Base-by-base conservation (phyloP, 352 stramenopile genomes). In the Pythium chondricola region DNA sequence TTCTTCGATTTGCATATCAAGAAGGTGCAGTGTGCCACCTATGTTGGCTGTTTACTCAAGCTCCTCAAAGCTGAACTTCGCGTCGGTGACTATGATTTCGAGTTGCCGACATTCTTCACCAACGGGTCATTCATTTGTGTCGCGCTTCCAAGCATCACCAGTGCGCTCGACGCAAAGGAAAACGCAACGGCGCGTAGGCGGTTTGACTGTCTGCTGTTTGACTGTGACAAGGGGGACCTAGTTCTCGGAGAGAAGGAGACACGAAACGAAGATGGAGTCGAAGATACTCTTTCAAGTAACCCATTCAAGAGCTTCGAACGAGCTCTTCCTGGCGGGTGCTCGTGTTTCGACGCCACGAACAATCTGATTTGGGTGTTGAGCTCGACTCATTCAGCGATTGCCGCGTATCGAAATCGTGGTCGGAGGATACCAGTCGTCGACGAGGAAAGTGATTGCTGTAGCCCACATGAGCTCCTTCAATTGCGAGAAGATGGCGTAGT, bases 181-280 rank as follows among this genome's bases (percentile, higher is more conserved):
- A 46, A 52, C 2, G 39, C 43, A n/a, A 20, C 42, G 7, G 35
- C 20, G 18, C n/a, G 20, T 10, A 37, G 4, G 9, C 25, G 26
- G 17, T 71, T 52, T 14, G 69, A 85, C 37, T 70, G 69, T 31
- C 39, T 78, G 11, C 32, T 82, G 27, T 72, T 85, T 33, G 66
- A 83, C 40, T 74, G 71, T 43, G 71, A 84, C 47, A 68, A 37
- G 9, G 71, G 69, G 13, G 26, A 46, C 4, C 55, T 54, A 26
- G 14, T 60, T 11, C 38, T 35, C 5, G 17, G 17, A 11, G 48
- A 36, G 8, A n/a, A 33, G 8, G 9, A 40, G 35, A 18, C 9
- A 42, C 36, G 26, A n/a, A n/a, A 39, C 17, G 29, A 25, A 8
- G 51, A 49, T 25, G 14, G 52, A 9, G 37, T 30, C 24, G 45